These are phyloP conservation scores for Magnaporthiopsis rhizophila DNA, from an alignment of 2,329 filamentous ascomycete genomes.

Conservation along the genomic window DNA sequence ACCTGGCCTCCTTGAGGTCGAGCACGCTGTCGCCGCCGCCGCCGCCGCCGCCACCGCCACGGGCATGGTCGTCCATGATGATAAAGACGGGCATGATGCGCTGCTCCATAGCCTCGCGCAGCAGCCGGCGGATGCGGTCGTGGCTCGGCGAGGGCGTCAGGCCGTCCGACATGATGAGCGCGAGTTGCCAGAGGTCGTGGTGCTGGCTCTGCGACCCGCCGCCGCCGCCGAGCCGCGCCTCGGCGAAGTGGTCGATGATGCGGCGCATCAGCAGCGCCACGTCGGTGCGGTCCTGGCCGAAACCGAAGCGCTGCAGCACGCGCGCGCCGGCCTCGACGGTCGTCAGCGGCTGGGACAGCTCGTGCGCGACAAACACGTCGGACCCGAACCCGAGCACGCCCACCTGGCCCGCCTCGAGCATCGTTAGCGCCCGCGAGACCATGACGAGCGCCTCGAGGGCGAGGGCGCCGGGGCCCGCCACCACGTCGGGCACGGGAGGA, in stretches of 20 bases:
- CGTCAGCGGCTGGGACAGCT: slow-evolving; percentile 77
- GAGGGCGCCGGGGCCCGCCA: slow-evolving; percentile 58
- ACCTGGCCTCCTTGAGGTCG: slow-evolving; percentile 80
- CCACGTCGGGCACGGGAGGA: background rate
- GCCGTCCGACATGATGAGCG: slow-evolving; percentile 88
- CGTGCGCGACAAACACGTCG: slow-evolving; percentile 75
- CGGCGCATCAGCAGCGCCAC: slow-evolving; percentile 69
- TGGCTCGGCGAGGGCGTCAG: slow-evolving; percentile 78
- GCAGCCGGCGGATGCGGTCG: slow-evolving; percentile 69
- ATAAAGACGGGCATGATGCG: slow-evolving; percentile 98
- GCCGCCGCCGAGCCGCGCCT: slow-evolving; percentile 54
- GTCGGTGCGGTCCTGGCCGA: slow-evolving; percentile 79
- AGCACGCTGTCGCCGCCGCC: slow-evolving; percentile 57
- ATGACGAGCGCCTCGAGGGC: slow-evolving; percentile 93
- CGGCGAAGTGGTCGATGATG: slow-evolving; percentile 74
- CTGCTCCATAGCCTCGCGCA: slow-evolving; percentile 84
- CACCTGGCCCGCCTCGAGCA: slow-evolving; percentile 94
- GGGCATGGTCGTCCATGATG: slow-evolving; percentile 66
- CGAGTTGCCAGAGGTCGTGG: slow-evolving; percentile 87
- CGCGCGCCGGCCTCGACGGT: slow-evolving; percentile 70
- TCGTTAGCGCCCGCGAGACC: slow-evolving; percentile 75
- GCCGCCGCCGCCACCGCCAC: background rate
- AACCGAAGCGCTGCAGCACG: slow-evolving; percentile 77
- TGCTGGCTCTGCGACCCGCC: slow-evolving; percentile 25
- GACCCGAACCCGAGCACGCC: slow-evolving; percentile 84